Base-by-base conservation (phyloP, 306 rosid genomes). In the Hylodesmum podocarpum region DNA sequence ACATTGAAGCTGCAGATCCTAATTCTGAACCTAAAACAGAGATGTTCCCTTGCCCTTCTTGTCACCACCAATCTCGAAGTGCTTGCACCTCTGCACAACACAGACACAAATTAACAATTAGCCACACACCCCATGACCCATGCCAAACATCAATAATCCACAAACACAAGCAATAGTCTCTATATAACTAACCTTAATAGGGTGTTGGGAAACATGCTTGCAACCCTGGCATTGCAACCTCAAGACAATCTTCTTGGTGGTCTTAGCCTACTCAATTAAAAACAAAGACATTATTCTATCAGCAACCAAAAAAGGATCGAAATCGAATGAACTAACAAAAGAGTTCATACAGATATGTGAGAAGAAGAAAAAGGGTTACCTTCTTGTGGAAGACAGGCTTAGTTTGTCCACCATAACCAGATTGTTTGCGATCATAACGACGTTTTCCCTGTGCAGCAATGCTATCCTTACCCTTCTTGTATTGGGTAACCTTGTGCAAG, bases 11-110 rank as follows among this genome's bases (percentile, higher is more conserved):
- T 33, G 28, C 55, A 76, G 21, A 55, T 40, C 46, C 67, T 79
- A 82, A 21, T 41, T 76, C 25, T 66, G 31, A 13, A 49, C 49
- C 37, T 81, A 87, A 67, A 86, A 86, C n/a, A 86, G 81, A 50
- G 90, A 86, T 4, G 90, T 86, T 80, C 90, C 90, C 49, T 86
- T 86, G 4, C 90, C 90, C 86, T 86, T 86, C 84, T 86, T 86
- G 73, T 86, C 90, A 1, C 90, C 90, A 40, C 90, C 90, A 58
- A 86, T 86, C 85, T 86, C 90, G 66, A 86, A 86, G 37, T 86
- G 90, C 80, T 86, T 86, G 86, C 90, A 86, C 80, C 90, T 81
- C 90, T 86, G 86, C 86, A 83, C 8, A 80, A 74, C 37, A 75
- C 0, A 75, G 3, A 76, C 3, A 76, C 0, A 9, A 19, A 77